A percentile compares a stretch with the other conserved stretches of the same genome.
Conservation (phyloP, 768 basidiomycete genomes). For the Phaeolepiota aurea region DNA sequence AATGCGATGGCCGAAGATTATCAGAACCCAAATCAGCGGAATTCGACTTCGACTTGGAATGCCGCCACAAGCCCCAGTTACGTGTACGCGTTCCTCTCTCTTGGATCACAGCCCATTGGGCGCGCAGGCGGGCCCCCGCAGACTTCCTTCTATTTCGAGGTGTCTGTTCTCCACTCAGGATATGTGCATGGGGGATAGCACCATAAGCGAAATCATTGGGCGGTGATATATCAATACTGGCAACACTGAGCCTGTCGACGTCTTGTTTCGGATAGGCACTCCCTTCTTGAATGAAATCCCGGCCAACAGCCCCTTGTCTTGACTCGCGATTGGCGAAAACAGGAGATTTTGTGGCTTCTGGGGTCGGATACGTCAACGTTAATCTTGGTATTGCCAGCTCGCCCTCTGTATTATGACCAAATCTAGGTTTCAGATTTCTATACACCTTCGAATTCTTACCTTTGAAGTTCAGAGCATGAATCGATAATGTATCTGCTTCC, state of each 20-base stretch:
- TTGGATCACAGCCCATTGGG: not conserved
- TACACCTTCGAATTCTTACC: constrained; percentile 2
- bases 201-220: no score
- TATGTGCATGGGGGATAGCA: no score
- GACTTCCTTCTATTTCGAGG: no score
- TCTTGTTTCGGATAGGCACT: no score
- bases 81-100: not conserved
- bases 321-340: not conserved
- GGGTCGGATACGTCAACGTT: constrained; percentile 23
- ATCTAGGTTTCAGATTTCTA: constrained; percentile 2
- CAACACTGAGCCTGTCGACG: no score
- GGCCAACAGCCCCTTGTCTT: no score
- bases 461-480: no score
- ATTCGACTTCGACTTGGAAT: no score
- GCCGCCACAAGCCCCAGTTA: not conserved
- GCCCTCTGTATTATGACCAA: constrained; percentile 3
- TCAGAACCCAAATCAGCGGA: not conserved
- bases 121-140: not conserved
- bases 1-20: not conserved
- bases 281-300: no score
- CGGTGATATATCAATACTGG: no score
- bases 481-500: no score
- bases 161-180: no score
- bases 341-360: constrained; percentile 16
- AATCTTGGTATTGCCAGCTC: constrained; percentile 16